phyloP scores from a whole-genome alignment of 2,329 filamentous ascomycete genomes.

The Cordyceps militaris region DNA sequence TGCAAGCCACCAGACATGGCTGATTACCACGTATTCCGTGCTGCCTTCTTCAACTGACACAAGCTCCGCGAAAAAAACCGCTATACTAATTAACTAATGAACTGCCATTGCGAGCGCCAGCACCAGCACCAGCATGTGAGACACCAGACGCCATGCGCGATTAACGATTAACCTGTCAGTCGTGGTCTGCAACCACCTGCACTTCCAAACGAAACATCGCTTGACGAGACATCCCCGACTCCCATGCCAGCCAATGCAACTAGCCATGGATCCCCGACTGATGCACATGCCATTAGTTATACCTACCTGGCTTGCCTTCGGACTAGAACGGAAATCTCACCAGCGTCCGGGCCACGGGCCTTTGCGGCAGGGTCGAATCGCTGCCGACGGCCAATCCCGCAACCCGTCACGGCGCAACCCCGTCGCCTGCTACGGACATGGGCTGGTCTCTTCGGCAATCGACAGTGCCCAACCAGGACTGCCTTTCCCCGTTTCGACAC shows the following conservation, averaged over 20 bases:
- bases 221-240: background rate
- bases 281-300: background rate
- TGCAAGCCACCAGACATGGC: background rate
- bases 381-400: background rate
- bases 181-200: background rate
- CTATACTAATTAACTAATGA: background rate
- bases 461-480: background rate
- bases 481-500: background rate
- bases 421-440: background rate
- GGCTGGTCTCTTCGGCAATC: background rate
- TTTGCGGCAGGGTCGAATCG: background rate
- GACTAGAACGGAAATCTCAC: background rate
- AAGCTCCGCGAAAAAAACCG: background rate
- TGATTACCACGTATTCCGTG: background rate
- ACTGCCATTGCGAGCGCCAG: background rate
- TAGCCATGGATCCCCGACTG: background rate
- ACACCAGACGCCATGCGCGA: background rate
- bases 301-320: background rate
- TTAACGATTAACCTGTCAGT: background rate
- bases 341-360: background rate
- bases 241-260: background rate
- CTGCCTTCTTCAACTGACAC: background rate
- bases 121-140: background rate
- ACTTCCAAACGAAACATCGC: background rate
- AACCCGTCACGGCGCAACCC: background rate